Evolutionary conservation across 345 rosid genomes (phyloP), one percentile per base, ranked within the genome.

Genomic region (Pistacia vera): DNA sequence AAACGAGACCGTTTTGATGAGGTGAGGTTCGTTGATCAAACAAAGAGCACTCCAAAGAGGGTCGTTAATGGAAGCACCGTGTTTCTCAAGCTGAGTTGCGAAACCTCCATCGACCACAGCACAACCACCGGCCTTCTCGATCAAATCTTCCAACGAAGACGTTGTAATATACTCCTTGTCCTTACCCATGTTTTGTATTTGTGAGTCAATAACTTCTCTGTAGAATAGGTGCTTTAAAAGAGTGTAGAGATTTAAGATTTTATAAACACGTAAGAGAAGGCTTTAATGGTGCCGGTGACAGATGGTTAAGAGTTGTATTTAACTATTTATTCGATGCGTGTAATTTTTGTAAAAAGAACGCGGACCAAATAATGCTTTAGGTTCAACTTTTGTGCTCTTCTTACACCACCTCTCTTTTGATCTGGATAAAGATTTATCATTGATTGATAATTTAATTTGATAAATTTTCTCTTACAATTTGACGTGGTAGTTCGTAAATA

Each of bases 61-160:
- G 83, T 95, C 97, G 74, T 90, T 91, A 62, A 95, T 92, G 79
- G 87, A 77, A 56, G 97, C 97, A 30, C 98, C 97, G 44, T 91
- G 97, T 20, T 17, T 83, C 84, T 95, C 98, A 4, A 95, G 94
- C 89, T 93, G 98, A 11, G 97, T 92, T 10, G 98, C 97, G 69
- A 95, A 91, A 35, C 98, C 98, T 25, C 98, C 97, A 86, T 92
- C 98, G 63, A 95, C 75, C 65, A 95, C 97, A 28, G 93, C 97
- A 74, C 97, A 95, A 10, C 98, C 98, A 8, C 98, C 95, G 38
- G 95, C 88, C 59, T 82, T 89, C 77, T 84, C 71, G 6, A 95
- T 76, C 79, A 92, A 79, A 79, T 89, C 93, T 36, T 90, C 93
- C 83, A 94, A 81, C 83, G 81, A 74, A 22, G 90, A 82, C 58